phyloP scores from a whole-genome alignment of 1,284 basidiomycete species.

The Cutaneotrichosporon cyanovorans region DNA sequence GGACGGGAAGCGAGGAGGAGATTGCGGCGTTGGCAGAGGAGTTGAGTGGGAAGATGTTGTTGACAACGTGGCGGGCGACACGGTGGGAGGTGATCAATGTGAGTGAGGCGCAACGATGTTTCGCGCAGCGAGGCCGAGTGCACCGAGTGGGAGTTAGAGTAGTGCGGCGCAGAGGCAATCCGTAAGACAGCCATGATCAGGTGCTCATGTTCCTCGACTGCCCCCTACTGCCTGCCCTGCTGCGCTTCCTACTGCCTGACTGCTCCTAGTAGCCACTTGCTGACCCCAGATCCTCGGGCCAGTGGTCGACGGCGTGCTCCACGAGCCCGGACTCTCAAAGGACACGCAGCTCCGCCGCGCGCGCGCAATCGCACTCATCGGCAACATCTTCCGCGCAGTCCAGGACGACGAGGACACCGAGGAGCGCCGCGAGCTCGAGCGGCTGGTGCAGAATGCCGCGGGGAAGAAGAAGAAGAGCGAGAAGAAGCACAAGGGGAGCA shows the following conservation, averaged over 20 bases:
- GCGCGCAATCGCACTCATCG: constrained; percentile 75
- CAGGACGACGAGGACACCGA: constrained; percentile 80
- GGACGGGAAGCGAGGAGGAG: constrained; percentile 72
- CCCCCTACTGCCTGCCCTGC: too few species aligned
- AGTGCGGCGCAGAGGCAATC: too few species aligned
- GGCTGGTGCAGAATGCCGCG: constrained; percentile 48
- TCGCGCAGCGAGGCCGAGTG: too few species aligned
- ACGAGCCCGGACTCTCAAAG: constrained; percentile 65
- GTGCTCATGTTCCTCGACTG: too few species aligned
- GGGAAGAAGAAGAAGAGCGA: constrained; percentile 45
- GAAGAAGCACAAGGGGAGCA: constrained; percentile 22
- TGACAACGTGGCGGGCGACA: constrained; percentile 91
- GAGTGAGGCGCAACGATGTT: constrained; percentile 10
- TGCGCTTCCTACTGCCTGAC: too few species aligned
- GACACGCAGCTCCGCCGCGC: constrained; percentile 67
- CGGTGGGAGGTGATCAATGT: constrained; percentile 85
- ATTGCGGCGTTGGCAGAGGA: constrained; percentile 83
- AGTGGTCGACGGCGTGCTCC: constrained; percentile 72
- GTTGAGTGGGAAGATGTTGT: constrained; percentile 88
- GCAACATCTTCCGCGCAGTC: constrained; percentile 75
- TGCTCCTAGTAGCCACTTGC: not conserved
- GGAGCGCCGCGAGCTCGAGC: constrained; percentile 83
- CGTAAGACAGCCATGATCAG: too few species aligned
- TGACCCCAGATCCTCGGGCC: constrained; percentile 46
- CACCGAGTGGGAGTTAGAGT: too few species aligned